phyloP scores from a whole-genome alignment of 768 basidiomycete genomes.

The Pulveroboletus sp. region DNA sequence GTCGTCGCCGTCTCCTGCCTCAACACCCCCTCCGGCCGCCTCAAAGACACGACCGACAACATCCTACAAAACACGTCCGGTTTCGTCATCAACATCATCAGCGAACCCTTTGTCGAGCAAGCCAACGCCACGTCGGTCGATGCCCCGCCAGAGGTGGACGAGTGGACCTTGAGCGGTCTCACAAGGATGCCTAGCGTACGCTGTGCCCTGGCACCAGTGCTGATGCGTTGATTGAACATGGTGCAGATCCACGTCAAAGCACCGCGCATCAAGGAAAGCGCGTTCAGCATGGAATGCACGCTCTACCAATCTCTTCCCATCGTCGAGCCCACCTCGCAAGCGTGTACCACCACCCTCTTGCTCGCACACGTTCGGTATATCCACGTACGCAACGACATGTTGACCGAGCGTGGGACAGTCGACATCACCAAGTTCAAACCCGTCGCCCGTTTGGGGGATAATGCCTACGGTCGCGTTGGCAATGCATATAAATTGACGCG shows the following conservation, averaged over 20 bases:
- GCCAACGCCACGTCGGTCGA: constrained; percentile 28
- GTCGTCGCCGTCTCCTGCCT: constrained; percentile 38
- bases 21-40: constrained; percentile 6
- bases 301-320: constrained; percentile 36
- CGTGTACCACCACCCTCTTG: constrained; percentile 20
- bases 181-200: constrained; percentile 13
- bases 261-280: constrained; percentile 41
- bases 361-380: constrained; percentile 39
- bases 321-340: constrained; percentile 26
- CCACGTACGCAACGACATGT: constrained; percentile 41
- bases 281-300: constrained; percentile 48
- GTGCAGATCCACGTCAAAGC: constrained; percentile 36
- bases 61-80: no score
- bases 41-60: no score
- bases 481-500: no score
- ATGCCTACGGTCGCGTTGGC: no score
- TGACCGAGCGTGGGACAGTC: constrained; percentile 33
- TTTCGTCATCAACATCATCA: no score
- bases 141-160: constrained; percentile 34
- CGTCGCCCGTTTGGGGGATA: constrained; percentile 3
- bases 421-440: constrained; percentile 29
- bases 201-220: no score
- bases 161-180: constrained; percentile 39
- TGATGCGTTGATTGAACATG: no score
- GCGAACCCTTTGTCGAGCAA: no score